Base-by-base conservation (phyloP, 1,139 yeast genomes). In the Suhomyces wounanorum region DNA sequence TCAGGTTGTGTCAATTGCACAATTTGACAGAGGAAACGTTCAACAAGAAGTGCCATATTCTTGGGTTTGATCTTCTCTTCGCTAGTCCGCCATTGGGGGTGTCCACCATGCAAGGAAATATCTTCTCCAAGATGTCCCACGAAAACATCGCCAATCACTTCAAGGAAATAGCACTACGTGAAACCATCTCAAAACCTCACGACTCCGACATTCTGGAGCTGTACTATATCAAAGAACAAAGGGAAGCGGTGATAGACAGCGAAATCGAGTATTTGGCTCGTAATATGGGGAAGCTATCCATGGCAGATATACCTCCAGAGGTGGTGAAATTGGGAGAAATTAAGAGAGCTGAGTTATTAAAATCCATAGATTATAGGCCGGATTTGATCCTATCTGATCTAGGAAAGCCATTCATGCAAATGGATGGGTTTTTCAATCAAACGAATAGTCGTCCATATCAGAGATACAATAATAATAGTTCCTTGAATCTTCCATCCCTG, bases 41-140 rank as follows among this genome's bases (percentile, higher is more conserved):
- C 11, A 66, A 74, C 14, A 75, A 80, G 3, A 71, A 73, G 21
- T 92, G 97, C 14, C 78, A 81, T 44, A 81, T 94, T 1, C 68
- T 94, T 40, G 99, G 99, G 23, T 86, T 92, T 42, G 99, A 94
- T 68, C 74, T 94, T 28, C 72, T 94, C 23, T 88, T 90, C 8
- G 82, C 85, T 43, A 74, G 78, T 17, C 96, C 98, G 0, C 96
- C 97, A 0, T 61, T 65, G 3, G 97, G 98, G 0, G 89, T 85
- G 0, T 81, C 88, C 1, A 73, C 91, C 0, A 78, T 92, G 47
- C 99, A 94, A 63, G 99, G 97, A 0, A 90, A 92, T 61, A 87
- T 94, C 16, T 74, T 87, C 47, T 84, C 91, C 43, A 79, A 81
- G 55, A 67, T 68, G 48, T 83, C 96, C 0, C 97, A 90, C 48